These are phyloP conservation scores for Phallus indusiatus DNA, from an alignment of 768 basidiomycete genomes.

Conservation along the genomic window DNA sequence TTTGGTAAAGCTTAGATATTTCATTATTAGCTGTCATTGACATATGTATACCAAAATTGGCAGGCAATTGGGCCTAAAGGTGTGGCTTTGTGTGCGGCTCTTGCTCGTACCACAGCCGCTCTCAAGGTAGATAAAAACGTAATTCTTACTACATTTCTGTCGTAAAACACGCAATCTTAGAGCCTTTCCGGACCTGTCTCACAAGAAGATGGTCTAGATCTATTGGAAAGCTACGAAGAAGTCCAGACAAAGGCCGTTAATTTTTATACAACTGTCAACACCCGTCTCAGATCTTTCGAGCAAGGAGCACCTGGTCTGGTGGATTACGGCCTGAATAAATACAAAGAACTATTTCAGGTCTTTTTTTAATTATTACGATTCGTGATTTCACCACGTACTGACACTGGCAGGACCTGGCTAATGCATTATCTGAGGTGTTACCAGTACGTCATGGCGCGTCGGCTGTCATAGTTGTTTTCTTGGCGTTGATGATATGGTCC, in stretches of 20 bases:
- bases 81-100: neutral
- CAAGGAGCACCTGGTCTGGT: neutral
- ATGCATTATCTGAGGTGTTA: too few relatives aligned
- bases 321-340: neutral
- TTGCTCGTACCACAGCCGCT: neutral
- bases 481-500: too few relatives aligned
- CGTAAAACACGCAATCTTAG: neutral
- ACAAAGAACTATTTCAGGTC: neutral
- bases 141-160: neutral
- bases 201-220: neutral
- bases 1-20: neutral
- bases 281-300: neutral
- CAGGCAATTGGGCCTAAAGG: neutral
- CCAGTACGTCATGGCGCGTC: too few relatives aligned
- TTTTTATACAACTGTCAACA: neutral
- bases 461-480: too few relatives aligned
- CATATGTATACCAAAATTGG: neutral
- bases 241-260: neutral
- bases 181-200: neutral
- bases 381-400: too few relatives aligned
- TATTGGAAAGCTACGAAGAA: neutral
- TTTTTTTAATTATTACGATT: too few relatives aligned
- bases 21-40: neutral
- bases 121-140: neutral
- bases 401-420: too few relatives aligned